Evolutionary conservation across 1,284 basidiomycete species (phyloP), one percentile per base, ranked within the genome.

Genomic region (Pseudozyma tsukubaensis): DNA sequence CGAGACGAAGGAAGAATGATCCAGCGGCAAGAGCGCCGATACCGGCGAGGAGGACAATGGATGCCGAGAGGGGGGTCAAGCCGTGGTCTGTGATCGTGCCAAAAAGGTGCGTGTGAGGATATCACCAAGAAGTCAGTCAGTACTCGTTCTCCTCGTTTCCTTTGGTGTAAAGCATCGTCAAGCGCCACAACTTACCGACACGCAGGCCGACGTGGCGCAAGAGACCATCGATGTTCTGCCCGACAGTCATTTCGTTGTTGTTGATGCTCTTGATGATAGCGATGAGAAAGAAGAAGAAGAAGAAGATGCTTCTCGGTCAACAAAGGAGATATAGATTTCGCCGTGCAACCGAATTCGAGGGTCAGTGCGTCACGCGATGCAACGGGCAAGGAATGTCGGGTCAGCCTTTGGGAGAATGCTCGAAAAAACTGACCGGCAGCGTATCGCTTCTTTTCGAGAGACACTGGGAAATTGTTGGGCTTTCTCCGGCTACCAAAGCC

Each of bases 171-270:
- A 45, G 44, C 44, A n/a, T 7, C 9, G 32, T 49, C n/a, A 40
- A 19, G 19, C 13, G 8, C 19, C 9, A 16, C 14, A 16, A 66
- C 69, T 62, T 32, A 66, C 69, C 64, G 32, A 76, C 59, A 5
- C 73, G 73, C 4, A 76, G 68, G 24, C 73, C 73, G 12, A 76
- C 60, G 19, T 76, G 68, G 45, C 73, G 69, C 60, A 76, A 54
- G 9, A 69, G 43, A 11, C 51, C 47, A 39, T 76, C 68, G 36
- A 76, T 4, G 9, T 59, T 43, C 40, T 73, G 60, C 51, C 50
- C 51, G 55, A 64, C 45, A 36, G 53, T 48, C 71, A 73, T 72
- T n/a, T n/a, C n/a, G n/a, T n/a, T n/a, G n/a, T n/a, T 16, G 12
- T 54, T 47, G 51, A 52, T 55, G 50, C 13, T 18, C 2, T 34